Base-by-base conservation (phyloP, 306 rosid genomes). In the Prunus kanzakura region DNA sequence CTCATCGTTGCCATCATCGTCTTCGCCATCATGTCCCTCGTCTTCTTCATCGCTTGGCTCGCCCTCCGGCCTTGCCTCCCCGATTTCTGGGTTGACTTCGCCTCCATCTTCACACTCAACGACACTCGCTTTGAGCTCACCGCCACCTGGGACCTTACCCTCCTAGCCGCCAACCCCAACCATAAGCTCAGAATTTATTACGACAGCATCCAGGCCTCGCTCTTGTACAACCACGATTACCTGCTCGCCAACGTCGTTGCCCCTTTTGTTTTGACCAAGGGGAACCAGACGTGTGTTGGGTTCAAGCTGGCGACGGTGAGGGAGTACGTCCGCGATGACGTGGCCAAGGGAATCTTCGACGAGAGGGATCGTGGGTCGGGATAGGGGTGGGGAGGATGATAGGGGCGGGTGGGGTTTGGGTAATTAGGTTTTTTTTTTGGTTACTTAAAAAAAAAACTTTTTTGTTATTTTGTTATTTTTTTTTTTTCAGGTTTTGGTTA, bases 31-130 rank as follows among this genome's bases (percentile, higher is more conserved):
- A 8, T 81, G 10, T 27, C 54, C 73, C 0, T 76, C 13, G 6
- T 73, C 18, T 11, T 5, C 54, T 62, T 82, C 45, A 13, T 74
- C 71, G 16, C 38, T 12, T 78, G 77, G 80, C 47, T 74, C 47
- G 29, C 47, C 57, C 38, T 78, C 27, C 58, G 11, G 23, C 80
- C 80, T 18, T 16, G 11, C 23, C 47, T 67, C 22, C 84, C 82
- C 9, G 68, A 11, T 35, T 82, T 76, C 72, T 64, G 55, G 29
- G 69, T 85, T 72, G 79, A 47, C 64, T 82, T 84, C 30, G 72
- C 83, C 69, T 32, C 74, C 1, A 76, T 79, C 19, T 52, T 43
- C 43, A 29, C 50, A 10, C 75, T 68, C 72, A 69, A 76, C 63
- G 2, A 52, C 4, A 74, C 75, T 18, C 54, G 43, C 68, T 20